Base-by-base conservation (phyloP, 192 early-diverging fungal genomes). In the Funneliformis mosseae region DNA sequence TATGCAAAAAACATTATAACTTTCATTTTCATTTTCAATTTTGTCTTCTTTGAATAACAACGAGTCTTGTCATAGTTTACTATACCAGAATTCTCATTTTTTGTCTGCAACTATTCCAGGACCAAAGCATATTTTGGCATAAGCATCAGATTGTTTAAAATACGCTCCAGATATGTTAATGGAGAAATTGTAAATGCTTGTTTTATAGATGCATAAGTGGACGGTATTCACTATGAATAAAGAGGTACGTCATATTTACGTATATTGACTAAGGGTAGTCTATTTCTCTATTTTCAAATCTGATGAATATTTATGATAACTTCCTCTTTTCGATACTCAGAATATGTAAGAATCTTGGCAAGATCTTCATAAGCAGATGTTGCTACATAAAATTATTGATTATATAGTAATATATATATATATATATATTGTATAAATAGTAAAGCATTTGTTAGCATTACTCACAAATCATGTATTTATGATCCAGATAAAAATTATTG, bases 291-390 rank as follows among this genome's bases (percentile, higher is more conserved):
- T 60, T 75, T 48, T 9, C 45, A 9, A 59, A 75, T 28, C 3
- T 42, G 16, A 0, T 23, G 0, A 16, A 75, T 75, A 38, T 75
- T 75, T 59, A 2, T 48, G 0, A 23, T 16, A 75, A 60, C n/a
- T 38, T 75, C 50, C 8, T 71, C 43, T 43, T 59, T 75, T 60
- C 3, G 5, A 75, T 5, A 75, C 3, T 75, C 18, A 4, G 9
- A 9, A n/a, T 55, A 8, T 14, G 2, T 28, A 59, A 75, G 50
- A 59, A 55, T 75, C 41, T 75, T 48, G 10, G 27, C 43, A 55
- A 75, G 50, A 75, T 75, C 50, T 27, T 75, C 27, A 74, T 74
- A 74, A 23, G 42, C 72, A 12, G 46, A 25, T 18, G 42, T 74
- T 14, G 45, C n/a, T 74, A 74, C 4, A 74, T 8, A 39, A 70